Base-by-base conservation (phyloP, 78 protist genomes). In the Chrysochromulina tobinii region DNA sequence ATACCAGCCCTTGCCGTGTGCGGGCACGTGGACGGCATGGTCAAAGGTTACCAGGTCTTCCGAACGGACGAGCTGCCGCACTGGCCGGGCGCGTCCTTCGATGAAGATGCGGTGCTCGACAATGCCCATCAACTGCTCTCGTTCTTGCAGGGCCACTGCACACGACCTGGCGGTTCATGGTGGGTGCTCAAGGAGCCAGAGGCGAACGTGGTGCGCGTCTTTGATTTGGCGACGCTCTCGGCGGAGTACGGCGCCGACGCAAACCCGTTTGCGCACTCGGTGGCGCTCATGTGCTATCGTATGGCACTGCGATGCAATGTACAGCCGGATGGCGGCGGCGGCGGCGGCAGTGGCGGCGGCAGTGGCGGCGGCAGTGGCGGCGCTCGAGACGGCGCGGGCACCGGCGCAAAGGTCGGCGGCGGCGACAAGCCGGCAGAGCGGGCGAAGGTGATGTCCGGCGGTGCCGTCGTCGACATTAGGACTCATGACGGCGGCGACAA, bases 91-190 rank as follows among this genome's bases (percentile, higher is more conserved):
- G 86, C 92, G 59, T 20, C 25, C 59, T 89, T 89, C 77, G 92
- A 89, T 6, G 87, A 4, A 6, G 64, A 55, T 48, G 75, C 54
- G n/a, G 92, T 89, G n/a, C 3, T 17, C 38, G 87, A 73, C 64
- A 17, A 75, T 69, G 92, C 87, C 27, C 58, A 57, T 6, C 21
- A 9, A 3, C n/a, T 89, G 21, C 87, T 89, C 53, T 5, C 81
- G 54, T 89, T 83, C 66, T 87, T 89, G 20, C 81, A 75, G 48
- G 92, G n/a, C 21, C 21, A 69, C 87, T 89, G 92, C 87, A 51
- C 68, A 12, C 68, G 88, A 0, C 61, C 51, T 14, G 88, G 69
- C 20, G 53, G 68, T 1, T 23, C 88, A 6, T 81, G 58, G 53
- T 57, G n/a, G 51, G 50, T 81, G 50, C 69, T 53, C 51, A 57